Conservation (phyloP, 768 basidiomycete genomes). For the Tulasnella sp. region DNA sequence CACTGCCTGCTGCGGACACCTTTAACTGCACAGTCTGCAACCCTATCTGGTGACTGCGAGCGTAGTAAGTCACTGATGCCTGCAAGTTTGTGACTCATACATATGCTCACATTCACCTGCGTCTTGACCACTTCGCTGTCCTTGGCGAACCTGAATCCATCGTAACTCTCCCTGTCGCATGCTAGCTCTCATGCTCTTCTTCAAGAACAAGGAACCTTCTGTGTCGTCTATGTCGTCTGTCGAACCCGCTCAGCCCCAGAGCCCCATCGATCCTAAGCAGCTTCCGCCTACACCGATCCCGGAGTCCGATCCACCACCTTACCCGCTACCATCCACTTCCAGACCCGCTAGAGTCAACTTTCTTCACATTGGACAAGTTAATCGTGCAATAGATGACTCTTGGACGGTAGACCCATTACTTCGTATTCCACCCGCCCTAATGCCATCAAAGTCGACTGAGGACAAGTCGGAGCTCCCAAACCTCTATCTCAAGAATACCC, state of each 20-base stretch:
- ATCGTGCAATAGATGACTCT: background rate
- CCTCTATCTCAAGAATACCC: background rate
- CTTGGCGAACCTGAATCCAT: background rate
- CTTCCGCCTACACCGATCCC: background rate
- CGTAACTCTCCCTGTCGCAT: background rate
- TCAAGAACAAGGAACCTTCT: background rate
- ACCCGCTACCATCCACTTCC: background rate
- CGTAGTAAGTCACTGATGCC: background rate
- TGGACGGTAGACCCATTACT: constrained; percentile 8
- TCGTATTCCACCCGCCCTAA: background rate
- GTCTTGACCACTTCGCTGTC: background rate
- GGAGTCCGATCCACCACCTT: background rate
- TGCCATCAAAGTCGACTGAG: background rate
- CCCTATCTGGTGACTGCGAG: background rate
- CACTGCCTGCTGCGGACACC: background rate
- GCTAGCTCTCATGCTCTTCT: background rate
- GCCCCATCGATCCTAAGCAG: background rate
- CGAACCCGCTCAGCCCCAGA: background rate
- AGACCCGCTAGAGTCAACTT: background rate
- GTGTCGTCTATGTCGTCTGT: too few species aligned
- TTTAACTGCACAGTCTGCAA: background rate
- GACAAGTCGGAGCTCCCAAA: background rate
- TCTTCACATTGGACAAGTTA: background rate
- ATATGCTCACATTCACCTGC: background rate
- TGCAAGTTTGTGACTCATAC: too few species aligned